Base-by-base conservation (phyloP, 2,329 filamentous ascomycete species). In the Fusarium sp. region DNA sequence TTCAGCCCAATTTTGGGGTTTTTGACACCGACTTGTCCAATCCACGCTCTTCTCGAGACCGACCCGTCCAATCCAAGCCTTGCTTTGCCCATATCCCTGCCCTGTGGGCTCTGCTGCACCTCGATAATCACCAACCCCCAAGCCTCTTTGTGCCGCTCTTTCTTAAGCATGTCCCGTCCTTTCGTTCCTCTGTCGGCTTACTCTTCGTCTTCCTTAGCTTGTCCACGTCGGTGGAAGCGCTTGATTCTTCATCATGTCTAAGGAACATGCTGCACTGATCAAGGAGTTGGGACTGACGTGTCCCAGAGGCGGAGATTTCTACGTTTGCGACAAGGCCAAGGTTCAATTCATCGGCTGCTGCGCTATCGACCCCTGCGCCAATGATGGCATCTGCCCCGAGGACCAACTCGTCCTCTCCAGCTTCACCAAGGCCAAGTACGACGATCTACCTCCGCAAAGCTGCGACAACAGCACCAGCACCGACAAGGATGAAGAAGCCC, bases 321-420 rank as follows among this genome's bases (percentile, higher is more conserved):
- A 84, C 78, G 77, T 83, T 58, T 83, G 82, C 75, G 63, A 75
- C 6, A 74, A 74, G 31, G 77, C 74, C 33, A 61, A 50, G 20
- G 40, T 69, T 29, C 78, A 81, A 61, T 85, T 84, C 69, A 50
- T 85, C 50, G 83, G 83, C 18, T 85, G 84, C 73, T 85, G 83
- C 74, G 74, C 73, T 27, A 68, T 74, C 25, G 68, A 84, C 63
- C 82, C 83, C 2, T 82, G 80, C 74, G 68, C 70, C n/a, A 65
- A 70, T 4, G 69, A 73, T 33, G 66, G 66, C 6, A 9, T 69
- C 42, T 84, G 83, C 65, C 81, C 81, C 1, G 68, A 75, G 13
- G 63, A 68, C 8, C 54, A 70, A 9, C 33, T 82, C 25, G 66
- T 70, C 14, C 63, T 76, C 4, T 66, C 78, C 25, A 79, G 78